Evolutionary conservation across 192 early-diverging fungal species (phyloP).

Genomic region (Coemansia sp.): DNA sequence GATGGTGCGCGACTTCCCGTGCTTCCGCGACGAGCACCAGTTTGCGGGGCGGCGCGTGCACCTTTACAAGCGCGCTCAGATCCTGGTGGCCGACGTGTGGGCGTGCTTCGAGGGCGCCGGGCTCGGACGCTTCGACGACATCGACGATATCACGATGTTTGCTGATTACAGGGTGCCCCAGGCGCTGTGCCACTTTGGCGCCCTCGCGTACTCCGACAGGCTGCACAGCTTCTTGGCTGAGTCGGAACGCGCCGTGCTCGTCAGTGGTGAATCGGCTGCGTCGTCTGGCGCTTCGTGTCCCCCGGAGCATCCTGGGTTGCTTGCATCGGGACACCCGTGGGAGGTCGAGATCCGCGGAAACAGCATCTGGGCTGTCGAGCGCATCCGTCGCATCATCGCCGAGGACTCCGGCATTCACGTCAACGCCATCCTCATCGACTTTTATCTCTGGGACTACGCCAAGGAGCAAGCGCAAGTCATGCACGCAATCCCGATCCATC

Average conservation of each 20-base stretch:
- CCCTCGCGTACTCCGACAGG: slow-evolving; percentile 66
- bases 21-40: slow-evolving; percentile 67
- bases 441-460: slow-evolving; percentile 87
- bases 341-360: slow-evolving; percentile 83
- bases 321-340: slow-evolving; percentile 63
- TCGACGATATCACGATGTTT: slow-evolving; percentile 87
- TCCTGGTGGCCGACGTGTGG: slow-evolving; percentile 85
- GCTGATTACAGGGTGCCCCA: slow-evolving; percentile 85
- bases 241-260: slow-evolving; percentile 18
- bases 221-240: slow-evolving; percentile 52
- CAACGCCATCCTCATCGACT: slow-evolving; percentile 84
- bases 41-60: slow-evolving; percentile 61
- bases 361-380: slow-evolving; percentile 82
- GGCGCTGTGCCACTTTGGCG: slow-evolving; percentile 70
- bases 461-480: slow-evolving; percentile 65
- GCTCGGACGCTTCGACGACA: slow-evolving; percentile 68
- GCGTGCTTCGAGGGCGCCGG: slow-evolving; percentile 77
- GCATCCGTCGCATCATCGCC: slow-evolving; percentile 28
- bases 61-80: slow-evolving; percentile 83
- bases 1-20: slow-evolving; percentile 63
- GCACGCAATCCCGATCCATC: slow-evolving; percentile 64
- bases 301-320: slow-evolving; percentile 11
- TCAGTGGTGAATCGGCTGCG: background rate
- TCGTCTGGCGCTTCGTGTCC: background rate
- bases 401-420: slow-evolving; percentile 25